Base-by-base conservation (phyloP, 768 basidiomycete species). In the Gelatoporia subvermispora region DNA sequence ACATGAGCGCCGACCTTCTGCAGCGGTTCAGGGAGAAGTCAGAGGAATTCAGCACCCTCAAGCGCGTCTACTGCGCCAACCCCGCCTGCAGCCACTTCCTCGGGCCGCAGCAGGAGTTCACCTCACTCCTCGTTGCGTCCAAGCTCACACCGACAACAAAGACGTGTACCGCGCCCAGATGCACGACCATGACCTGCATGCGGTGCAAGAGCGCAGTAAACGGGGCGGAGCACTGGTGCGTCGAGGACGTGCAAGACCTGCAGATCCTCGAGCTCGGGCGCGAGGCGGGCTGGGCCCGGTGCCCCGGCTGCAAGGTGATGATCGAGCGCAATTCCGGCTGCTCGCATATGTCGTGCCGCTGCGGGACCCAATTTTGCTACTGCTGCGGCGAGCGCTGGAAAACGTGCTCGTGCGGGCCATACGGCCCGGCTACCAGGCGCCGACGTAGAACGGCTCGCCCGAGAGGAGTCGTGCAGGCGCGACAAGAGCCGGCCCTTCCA, bases 261-360 rank as follows among this genome's bases (percentile, higher is more conserved):
- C 58, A 60, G 3, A 57, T 68, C 13, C 59, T 64, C 42, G 61
- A 47, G 21, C 57, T 71, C 20, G 36, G 60, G 20, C 50, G 49
- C 3, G 23, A 55, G 3, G 35, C 59, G 23, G 67, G 67, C 3
- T 72, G 66, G 72, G 55, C 67, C 1, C 65, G 65, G 8, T 73
- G 71, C 47, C 71, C 72, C 2, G 67, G 68, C 5, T 72, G 71
- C 43, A 49, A 59, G 11, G 63, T 63, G 31, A 55, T 72, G 58
- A 62, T 72, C 45, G 71, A 72, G 45, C 65, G 69, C 25, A 43
- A 59, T 2, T 17, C 53, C 8, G 71, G 71, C 0, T 72, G 71
- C 45, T 67, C 57, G 53, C 71, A 74, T 48, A 69, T 74, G 65
- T 66, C 66, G 1, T 73, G 72, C 45, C 51, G 64, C 21, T 72